Base-by-base conservation (phyloP, 108 stramenopile species). In the Stephanodiscus triporus region DNA sequence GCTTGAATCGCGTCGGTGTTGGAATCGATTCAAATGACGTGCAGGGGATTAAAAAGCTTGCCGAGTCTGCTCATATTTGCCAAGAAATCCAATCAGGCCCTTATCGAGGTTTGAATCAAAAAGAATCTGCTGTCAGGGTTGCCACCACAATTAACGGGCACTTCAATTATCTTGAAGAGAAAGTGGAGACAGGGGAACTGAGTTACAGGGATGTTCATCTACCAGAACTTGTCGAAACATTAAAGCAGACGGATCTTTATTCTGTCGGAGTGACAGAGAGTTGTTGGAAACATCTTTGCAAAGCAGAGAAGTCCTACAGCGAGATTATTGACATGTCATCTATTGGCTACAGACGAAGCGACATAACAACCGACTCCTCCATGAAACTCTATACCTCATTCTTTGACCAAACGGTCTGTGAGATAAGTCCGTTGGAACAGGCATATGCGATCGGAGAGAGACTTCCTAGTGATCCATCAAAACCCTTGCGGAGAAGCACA, bases 21-120 rank as follows among this genome's bases (percentile, higher is more conserved):
- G 88, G 90, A 26, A 73, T 96, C 29, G 76, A 83, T 66, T 80
- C 91, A 0, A 81, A 94, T 63, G 91, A 96, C 63, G 93, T 94
- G 17, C 82, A 68, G 60, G 95, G 89, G 19, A 91, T 96, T 42
- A 75, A 78, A 53, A 85, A 91, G 83, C 85, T 96, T 22, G 86
- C 93, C 48, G 87, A 94, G 75, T 87, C 88, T 14, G 91, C 91
- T 17, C 89, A 94, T 73, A 76, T 96, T 38, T 75, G 84, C 24
- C 72, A 75, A 47, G 81, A 81, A 56, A 72, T 96, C 23, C 50
- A 65, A 16, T 80, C 73, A 11, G 95, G 95, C 0, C 84, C 82
- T 9, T 96, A 92, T 72, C 68, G 80, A 45, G 93, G 93, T 0
- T 80, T 96, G 30, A 56, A 77, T 36, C 84, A 92, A 43, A 83